A percentile compares a stretch with the other conserved stretches of the same genome.
These are phyloP conservation scores for Auxenochlorella pyrenoidosa DNA, from an alignment of 139 green algal species.

Conservation along the genomic window DNA sequence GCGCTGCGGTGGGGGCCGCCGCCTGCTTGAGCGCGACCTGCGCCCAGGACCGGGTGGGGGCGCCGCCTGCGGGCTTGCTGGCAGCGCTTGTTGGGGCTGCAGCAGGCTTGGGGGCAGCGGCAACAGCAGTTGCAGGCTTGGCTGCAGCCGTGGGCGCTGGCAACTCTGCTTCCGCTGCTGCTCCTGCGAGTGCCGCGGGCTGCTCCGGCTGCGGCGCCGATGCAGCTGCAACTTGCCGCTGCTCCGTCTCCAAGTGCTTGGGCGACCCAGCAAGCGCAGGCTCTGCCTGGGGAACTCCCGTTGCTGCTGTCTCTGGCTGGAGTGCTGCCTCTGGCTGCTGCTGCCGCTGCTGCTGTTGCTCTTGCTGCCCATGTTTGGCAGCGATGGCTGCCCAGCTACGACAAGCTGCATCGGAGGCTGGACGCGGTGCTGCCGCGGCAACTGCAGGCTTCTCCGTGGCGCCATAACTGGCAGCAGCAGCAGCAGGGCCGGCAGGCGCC, in stretches of 20 bases:
- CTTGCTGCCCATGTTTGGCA: neutral
- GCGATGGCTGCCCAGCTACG: neutral
- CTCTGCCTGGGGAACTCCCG: neutral
- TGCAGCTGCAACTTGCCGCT: neutral
- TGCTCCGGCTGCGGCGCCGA: neutral
- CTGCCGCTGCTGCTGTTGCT: slow-evolving; percentile 4
- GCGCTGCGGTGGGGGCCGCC: neutral
- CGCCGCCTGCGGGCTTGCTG: no score
- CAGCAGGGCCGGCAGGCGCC: neutral
- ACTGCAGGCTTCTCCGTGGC: neutral
- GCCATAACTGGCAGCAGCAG: neutral
- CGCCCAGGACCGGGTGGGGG: neutral
- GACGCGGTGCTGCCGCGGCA: neutral
- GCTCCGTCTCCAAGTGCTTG: neutral
- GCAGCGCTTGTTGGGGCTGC: no score
- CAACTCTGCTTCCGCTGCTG: neutral
- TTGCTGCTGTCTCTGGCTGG: slow-evolving; percentile 17
- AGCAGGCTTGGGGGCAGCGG: neutral
- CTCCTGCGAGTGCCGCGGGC: neutral
- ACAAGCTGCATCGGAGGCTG: neutral
- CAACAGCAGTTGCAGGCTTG: neutral
- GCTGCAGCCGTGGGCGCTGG: neutral
- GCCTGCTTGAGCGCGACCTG: neutral
- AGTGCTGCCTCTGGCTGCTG: slow-evolving; percentile 7
- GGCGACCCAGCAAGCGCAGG: neutral